These are phyloP conservation scores for Pleurotus eryngii DNA, from an alignment of 768 basidiomycete species.

Conservation along the genomic window DNA sequence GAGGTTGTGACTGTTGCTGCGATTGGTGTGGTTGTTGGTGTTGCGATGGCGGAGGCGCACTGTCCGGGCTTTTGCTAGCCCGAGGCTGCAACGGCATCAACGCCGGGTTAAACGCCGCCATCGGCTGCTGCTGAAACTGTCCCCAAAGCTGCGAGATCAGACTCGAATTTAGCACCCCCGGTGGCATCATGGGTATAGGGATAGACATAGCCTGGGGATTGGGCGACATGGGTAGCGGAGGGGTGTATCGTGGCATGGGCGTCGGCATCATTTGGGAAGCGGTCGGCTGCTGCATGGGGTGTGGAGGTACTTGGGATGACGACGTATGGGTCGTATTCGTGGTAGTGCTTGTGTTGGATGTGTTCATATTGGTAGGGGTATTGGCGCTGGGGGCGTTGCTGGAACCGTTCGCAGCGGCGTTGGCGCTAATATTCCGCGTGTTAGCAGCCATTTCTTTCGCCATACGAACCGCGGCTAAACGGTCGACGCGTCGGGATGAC, in stretches of 20 bases:
- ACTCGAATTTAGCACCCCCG: too few relatives aligned
- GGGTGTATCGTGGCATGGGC: not conserved
- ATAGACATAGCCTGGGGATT: not conserved
- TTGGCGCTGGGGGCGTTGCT: not conserved
- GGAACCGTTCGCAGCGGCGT: not conserved
- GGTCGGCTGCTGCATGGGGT: not conserved
- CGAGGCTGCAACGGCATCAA: too few relatives aligned
- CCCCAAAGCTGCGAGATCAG: not conserved
- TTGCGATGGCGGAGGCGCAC: too few relatives aligned
- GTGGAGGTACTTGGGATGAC: not conserved
- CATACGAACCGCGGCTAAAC: not conserved
- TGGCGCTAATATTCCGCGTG: not conserved
- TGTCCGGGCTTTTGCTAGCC: too few relatives aligned
- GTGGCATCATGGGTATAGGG: too few relatives aligned
- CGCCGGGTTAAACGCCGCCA: not conserved
- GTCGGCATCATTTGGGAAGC: not conserved
- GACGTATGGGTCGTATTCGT: not conserved
- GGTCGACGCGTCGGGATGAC: not conserved
- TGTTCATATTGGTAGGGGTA: not conserved
- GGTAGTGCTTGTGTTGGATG: not conserved
- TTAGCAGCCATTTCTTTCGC: not conserved
- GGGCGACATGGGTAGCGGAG: not conserved
- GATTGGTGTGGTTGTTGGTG: not conserved
- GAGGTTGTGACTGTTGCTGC: not conserved
- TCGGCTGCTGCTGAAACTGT: not conserved